A percentile compares a stretch with the other conserved stretches of the same genome.
Conservation (phyloP, 2,329 filamentous ascomycete genomes). For the Clonostachys byssicola region DNA sequence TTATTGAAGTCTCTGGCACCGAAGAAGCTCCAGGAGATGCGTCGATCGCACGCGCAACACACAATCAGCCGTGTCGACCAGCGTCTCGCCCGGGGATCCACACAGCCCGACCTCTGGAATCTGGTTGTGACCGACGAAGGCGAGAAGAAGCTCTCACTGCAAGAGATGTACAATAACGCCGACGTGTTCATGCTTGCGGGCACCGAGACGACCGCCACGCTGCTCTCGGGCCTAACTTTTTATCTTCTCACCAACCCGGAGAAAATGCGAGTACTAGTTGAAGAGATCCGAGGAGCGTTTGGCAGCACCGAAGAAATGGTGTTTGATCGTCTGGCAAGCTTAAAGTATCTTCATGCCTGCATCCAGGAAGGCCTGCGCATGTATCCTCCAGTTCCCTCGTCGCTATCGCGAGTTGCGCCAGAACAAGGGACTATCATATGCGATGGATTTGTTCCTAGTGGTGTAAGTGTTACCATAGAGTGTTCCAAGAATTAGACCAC, state of each 20-base stretch:
- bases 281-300: neutral
- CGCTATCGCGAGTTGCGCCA: neutral
- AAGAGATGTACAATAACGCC: neutral
- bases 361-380: conserved; percentile 20
- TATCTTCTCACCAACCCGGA: neutral
- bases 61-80: neutral
- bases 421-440: conserved; percentile 15
- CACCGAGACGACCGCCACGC: neutral
- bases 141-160: neutral
- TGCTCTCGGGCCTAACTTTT: neutral
- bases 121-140: neutral
- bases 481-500: no score
- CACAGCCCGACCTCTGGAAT: neutral
- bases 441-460: conserved; percentile 18
- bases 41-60: conserved; percentile 4
- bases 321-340: conserved; percentile 19
- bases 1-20: conserved; percentile 3
- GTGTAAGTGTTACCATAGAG: conserved; percentile 10
- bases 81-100: neutral
- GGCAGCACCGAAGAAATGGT: conserved; percentile 17
- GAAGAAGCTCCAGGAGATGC: conserved; percentile 5
- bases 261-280: neutral
- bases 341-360: conserved; percentile 31
- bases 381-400: conserved; percentile 5
- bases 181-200: neutral